Evolutionary conservation across 257 asterid genomes (phyloP).

Genomic region (Solanum bulbocastanum): DNA sequence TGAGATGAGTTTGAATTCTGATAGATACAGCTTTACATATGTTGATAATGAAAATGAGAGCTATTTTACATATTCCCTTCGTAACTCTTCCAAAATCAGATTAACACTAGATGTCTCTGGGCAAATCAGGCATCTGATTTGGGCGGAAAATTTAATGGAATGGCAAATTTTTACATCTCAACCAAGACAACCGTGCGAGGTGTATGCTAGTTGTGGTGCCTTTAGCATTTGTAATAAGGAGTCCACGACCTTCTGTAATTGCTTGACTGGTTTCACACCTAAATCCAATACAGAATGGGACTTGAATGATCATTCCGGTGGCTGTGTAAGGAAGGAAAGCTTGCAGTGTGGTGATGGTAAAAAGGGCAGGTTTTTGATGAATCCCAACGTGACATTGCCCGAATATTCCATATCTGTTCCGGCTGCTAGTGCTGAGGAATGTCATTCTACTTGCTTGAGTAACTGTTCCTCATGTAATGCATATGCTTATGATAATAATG

Average conservation of each 20-base stretch:
- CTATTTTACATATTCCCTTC: conserved; percentile 36
- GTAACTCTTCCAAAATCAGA: conserved; percentile 18
- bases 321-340: not conserved
- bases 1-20: conserved; percentile 34
- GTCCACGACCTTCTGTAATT: conserved; percentile 27
- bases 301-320: conserved; percentile 38
- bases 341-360: not conserved
- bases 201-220: conserved; percentile 43
- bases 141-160: conserved; percentile 2
- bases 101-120: conserved; percentile 40
- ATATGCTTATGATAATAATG: not conserved
- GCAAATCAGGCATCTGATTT: conserved; percentile 25
- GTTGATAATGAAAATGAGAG: conserved; percentile 19
- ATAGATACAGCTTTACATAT: conserved; percentile 25
- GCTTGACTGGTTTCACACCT: conserved; percentile 27
- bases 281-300: conserved; percentile 22
- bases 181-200: conserved; percentile 50
- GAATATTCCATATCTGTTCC: not conserved
- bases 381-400: not conserved
- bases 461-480: not conserved
- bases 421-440: not conserved
- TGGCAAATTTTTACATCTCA: conserved; percentile 44
- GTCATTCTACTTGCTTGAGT: not conserved
- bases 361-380: not conserved
- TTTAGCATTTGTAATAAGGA: conserved; percentile 34